Evolutionary conservation across 768 basidiomycete genomes (phyloP).

Genomic region (Lactarius trivialis): DNA sequence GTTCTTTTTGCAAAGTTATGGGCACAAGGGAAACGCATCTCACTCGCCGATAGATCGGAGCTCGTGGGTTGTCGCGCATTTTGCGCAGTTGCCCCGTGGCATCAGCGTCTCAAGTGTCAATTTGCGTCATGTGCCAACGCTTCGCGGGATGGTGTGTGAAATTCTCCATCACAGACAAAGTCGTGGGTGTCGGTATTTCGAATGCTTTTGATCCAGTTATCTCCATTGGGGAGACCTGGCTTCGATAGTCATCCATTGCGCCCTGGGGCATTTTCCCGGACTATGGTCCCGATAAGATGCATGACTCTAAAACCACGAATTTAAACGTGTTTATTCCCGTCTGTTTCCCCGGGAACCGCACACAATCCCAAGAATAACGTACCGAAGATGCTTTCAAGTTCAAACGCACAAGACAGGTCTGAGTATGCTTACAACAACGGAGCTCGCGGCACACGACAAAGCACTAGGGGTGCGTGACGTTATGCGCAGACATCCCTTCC

Average conservation of each 20-base stretch:
- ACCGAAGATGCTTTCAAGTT: not conserved
- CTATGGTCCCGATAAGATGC: not conserved
- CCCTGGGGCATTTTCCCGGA: not conserved
- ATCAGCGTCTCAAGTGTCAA: not conserved
- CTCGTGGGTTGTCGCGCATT: not conserved
- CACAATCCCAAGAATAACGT: not conserved
- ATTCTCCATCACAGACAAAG: not conserved
- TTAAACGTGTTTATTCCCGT: not conserved
- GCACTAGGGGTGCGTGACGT: not conserved
- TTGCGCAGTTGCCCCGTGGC: not conserved
- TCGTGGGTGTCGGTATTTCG: not conserved
- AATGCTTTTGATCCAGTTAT: not conserved
- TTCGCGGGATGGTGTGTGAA: not conserved
- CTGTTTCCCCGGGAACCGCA: slow-evolving; percentile 4
- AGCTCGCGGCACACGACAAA: not conserved
- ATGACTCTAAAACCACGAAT: not conserved
- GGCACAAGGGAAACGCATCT: not conserved
- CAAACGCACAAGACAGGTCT: not conserved
- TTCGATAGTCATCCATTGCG: slow-evolving; percentile 3
- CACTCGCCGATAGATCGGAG: not conserved
- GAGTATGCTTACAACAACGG: not conserved
- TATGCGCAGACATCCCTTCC: not conserved
- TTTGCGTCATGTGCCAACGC: not conserved
- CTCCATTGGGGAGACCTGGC: not conserved
- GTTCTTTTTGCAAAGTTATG: not conserved